A percentile compares a stretch with the other conserved stretches of the same genome.
Conservation (phyloP, 257 asterid genomes). For the Ophiorrhiza pumila region DNA sequence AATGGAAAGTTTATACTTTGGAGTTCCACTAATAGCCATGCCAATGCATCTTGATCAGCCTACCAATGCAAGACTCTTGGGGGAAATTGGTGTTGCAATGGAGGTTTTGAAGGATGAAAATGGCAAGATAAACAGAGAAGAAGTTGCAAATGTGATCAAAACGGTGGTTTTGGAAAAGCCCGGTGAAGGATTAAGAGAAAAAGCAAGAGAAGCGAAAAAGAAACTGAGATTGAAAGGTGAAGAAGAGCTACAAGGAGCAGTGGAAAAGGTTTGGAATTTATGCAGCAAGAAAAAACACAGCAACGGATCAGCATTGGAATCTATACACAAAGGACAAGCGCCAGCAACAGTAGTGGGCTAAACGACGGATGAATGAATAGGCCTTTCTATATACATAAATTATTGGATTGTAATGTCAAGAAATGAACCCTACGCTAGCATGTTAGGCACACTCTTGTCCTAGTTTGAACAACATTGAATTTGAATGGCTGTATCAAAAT, state of each 20-base stretch:
- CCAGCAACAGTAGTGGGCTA: background rate
- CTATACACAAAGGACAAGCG: too few relatives aligned
- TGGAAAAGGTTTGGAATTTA: conserved; percentile 7
- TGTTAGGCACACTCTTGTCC: too few relatives aligned
- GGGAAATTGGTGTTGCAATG: conserved; percentile 1
- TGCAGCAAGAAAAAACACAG: conserved; percentile 7
- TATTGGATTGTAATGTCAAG: too few relatives aligned
- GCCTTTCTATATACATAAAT: too few relatives aligned
- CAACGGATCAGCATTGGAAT: background rate
- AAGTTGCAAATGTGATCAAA: conserved; percentile 1
- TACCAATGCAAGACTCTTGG: conserved; percentile 8
- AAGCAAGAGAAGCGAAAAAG: conserved; percentile 6
- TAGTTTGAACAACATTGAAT: too few relatives aligned
- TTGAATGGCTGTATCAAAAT: too few relatives aligned
- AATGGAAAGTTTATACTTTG: conserved; percentile 6
- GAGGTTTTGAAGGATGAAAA: conserved; percentile 16
- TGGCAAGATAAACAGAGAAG: conserved; percentile 1
- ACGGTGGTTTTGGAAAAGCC: background rate
- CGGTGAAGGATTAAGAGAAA: conserved; percentile 1
- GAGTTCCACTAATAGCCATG: conserved; percentile 17
- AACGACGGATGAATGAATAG: too few relatives aligned
- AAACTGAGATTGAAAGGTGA: conserved; percentile 3
- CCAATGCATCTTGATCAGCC: conserved; percentile 14
- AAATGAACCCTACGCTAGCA: too few relatives aligned
- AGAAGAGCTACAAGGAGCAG: conserved; percentile 2